Conservation (phyloP, 2,329 filamentous ascomycete species). For the Fusarium sp. region DNA sequence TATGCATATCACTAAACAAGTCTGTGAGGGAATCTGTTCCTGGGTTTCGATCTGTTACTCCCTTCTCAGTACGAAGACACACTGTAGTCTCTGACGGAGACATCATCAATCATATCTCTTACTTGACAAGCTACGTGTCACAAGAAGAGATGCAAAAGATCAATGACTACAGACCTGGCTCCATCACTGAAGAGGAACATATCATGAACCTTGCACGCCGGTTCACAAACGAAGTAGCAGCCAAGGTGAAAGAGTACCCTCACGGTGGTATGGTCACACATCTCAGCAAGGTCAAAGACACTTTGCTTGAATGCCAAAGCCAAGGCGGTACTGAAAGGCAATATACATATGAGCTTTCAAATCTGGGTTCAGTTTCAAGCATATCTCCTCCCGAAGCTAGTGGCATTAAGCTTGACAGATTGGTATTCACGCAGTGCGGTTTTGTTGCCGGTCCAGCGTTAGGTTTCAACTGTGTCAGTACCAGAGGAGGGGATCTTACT, state of each 20-base stretch:
- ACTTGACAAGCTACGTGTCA: background rate
- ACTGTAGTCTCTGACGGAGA: background rate
- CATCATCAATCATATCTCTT: slow-evolving; percentile 25
- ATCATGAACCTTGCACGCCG: background rate
- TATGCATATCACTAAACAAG: background rate
- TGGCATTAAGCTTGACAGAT: background rate
- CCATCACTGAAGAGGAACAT: background rate
- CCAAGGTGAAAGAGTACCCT: slow-evolving; percentile 11
- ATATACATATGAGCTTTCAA: slow-evolving; percentile 29
- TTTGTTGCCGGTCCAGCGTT: slow-evolving; percentile 22
- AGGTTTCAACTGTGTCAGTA: slow-evolving; percentile 24
- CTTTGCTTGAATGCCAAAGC: background rate
- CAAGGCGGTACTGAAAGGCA: background rate
- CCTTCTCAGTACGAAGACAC: slow-evolving; percentile 7
- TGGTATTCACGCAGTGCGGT: slow-evolving; percentile 24
- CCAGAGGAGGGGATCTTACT: background rate
- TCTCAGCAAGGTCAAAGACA: background rate
- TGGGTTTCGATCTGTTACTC: slow-evolving; percentile 4
- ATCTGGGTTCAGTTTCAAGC: background rate
- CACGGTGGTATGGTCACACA: background rate
- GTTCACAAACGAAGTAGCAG: slow-evolving; percentile 1
- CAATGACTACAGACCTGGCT: background rate
- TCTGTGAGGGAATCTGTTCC: background rate
- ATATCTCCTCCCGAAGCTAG: fast-evolving
- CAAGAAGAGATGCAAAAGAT: background rate